These are phyloP conservation scores for Lactarius akahatsu DNA, from an alignment of 768 basidiomycete genomes.

Conservation along the genomic window DNA sequence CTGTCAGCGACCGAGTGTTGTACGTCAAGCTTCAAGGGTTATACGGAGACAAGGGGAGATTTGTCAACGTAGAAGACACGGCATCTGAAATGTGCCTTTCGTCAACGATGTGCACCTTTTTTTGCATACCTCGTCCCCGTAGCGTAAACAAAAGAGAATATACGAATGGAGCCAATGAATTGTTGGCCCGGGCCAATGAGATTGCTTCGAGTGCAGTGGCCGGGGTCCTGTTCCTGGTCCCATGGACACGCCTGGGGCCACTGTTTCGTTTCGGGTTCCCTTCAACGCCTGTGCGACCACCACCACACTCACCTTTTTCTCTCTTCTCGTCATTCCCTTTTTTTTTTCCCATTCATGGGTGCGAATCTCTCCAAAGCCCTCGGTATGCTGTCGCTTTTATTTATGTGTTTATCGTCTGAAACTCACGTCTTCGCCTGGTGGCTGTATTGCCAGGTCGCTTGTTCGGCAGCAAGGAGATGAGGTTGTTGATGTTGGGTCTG, in stretches of 20 bases:
- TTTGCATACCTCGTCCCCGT: constrained; percentile 92
- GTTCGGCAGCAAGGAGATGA: constrained; percentile 99
- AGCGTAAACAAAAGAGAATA: constrained; percentile 71
- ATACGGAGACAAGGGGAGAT: constrained; percentile 33
- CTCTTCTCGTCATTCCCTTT: constrained; percentile 52
- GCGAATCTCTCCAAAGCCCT: constrained; percentile 84
- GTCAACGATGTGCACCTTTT: constrained; percentile 60
- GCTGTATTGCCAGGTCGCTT: constrained; percentile 65
- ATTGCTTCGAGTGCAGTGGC: not conserved
- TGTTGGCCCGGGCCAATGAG: no score
- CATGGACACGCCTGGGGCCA: not conserved
- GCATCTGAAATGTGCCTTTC: constrained; percentile 49
- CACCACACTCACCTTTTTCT: constrained; percentile 27
- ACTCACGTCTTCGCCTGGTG: constrained; percentile 13
- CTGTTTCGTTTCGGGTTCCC: not conserved
- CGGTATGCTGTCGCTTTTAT: constrained; percentile 43
- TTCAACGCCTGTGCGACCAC: constrained; percentile 4
- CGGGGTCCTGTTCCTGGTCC: constrained; percentile 8
- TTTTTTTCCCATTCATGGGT: constrained; percentile 57
- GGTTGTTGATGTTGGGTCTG: constrained; percentile 92
- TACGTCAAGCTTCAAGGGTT: not conserved
- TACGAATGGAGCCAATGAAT: not conserved
- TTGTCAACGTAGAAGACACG: constrained; percentile 35
- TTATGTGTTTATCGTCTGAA: constrained; percentile 10
- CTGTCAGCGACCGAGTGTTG: not conserved